Percentiles rank a stretch among this genome's conserved stretches.
Conservation (phyloP, 306 rosid genomes). For the Vicia faba region DNA sequence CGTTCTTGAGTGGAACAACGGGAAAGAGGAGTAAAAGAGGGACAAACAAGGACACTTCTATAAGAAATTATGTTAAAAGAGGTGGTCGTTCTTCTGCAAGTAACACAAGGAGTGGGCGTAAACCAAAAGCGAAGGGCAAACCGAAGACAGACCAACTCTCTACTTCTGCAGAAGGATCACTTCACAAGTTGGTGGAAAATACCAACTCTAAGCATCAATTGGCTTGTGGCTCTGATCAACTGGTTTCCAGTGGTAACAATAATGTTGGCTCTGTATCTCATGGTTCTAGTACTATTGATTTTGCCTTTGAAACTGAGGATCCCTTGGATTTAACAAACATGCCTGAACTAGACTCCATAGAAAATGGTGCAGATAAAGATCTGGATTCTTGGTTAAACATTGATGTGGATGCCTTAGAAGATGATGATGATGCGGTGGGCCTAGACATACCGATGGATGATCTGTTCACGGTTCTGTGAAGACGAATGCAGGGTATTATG, state of each 20-base stretch:
- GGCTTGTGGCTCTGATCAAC: conserved; percentile 47
- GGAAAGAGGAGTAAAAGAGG: conserved; percentile 85
- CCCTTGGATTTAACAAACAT: conserved; percentile 50
- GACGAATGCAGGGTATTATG: conserved; percentile 45
- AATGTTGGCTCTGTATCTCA: conserved; percentile 43
- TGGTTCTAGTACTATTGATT: conserved; percentile 30
- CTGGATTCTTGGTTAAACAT: conserved; percentile 69
- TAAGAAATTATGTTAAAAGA: conserved; percentile 55
- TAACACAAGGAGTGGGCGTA: conserved; percentile 64
- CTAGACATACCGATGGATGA: conserved; percentile 92
- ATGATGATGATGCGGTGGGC: conserved; percentile 53
- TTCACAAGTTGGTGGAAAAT: conserved; percentile 47
- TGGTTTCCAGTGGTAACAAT: conserved; percentile 38
- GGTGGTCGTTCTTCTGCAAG: conserved; percentile 52
- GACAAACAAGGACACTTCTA: conserved; percentile 55
- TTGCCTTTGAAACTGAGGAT: conserved; percentile 48
- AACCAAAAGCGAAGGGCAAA: conserved; percentile 73
- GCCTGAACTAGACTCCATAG: conserved; percentile 66
- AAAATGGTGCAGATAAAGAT: conserved; percentile 61
- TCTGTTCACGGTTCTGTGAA: conserved; percentile 67
- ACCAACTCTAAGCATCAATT: conserved; percentile 45
- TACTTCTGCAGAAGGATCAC: conserved; percentile 59
- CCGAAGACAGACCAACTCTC: conserved; percentile 59
- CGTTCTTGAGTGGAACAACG: conserved; percentile 58
- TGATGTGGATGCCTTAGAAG: conserved; percentile 69